Percentiles rank a stretch among this genome's conserved stretches.
These are phyloP conservation scores for Saraca asoca DNA, from an alignment of 331 rosid species.

Conservation along the genomic window DNA sequence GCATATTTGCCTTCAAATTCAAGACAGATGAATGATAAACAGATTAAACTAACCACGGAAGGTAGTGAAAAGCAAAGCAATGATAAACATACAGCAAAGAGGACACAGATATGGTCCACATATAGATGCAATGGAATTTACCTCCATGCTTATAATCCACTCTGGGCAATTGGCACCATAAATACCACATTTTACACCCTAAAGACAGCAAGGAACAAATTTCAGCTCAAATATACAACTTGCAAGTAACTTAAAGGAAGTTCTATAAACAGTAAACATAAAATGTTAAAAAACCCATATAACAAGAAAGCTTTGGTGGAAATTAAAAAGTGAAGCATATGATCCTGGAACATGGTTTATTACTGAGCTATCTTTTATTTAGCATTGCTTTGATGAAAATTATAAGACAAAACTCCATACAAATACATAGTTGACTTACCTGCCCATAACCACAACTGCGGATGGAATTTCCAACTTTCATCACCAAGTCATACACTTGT, in stretches of 20 bases:
- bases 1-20: constrained; percentile 14
- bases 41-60: neutral
- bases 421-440: constrained; percentile 49
- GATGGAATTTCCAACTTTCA: constrained; percentile 82
- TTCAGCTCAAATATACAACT: no score
- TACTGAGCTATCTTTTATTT: no score
- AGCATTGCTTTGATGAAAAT: no score
- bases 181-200: constrained; percentile 93
- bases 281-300: no score
- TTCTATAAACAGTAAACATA: no score
- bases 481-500: constrained; percentile 70
- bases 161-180: constrained; percentile 82
- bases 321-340: no score
- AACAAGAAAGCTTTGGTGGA: no score
- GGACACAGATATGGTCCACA: neutral
- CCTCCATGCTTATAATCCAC: constrained; percentile 99
- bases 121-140: constrained; percentile 28
- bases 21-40: neutral
- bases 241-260: no score
- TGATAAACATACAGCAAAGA: neutral
- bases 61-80: neutral
- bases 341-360: no score
- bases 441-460: constrained; percentile 67
- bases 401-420: neutral
- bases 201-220: constrained; percentile 37